Conservation (phyloP, 495 filamentous ascomycete species). For the Aspergillus diversus region DNA sequence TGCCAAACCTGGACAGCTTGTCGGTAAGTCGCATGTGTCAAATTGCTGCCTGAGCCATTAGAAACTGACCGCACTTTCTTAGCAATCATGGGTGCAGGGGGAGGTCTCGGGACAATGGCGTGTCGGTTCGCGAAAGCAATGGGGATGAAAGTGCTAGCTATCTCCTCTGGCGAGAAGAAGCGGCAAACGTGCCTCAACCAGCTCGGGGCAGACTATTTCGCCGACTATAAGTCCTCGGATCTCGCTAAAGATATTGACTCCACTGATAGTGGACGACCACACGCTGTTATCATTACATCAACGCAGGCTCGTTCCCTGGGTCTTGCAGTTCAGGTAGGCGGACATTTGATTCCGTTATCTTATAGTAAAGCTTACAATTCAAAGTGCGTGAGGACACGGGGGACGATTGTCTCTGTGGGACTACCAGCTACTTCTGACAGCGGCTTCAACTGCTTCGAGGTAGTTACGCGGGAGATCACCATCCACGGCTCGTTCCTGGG, state of each 20-base stretch:
- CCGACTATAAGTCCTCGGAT: slow-evolving; percentile 11
- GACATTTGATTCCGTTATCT: too few species aligned
- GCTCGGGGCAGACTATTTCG: slow-evolving; percentile 13
- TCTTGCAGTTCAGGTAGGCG: slow-evolving; percentile 13
- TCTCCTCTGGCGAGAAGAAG: background rate
- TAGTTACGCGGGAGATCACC: background rate
- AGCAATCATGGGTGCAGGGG: slow-evolving; percentile 13
- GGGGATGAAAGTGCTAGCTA: slow-evolving; percentile 9
- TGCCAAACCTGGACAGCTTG: background rate
- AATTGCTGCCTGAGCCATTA: too few species aligned
- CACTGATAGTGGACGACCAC: slow-evolving; percentile 1
- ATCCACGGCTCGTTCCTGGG: background rate
- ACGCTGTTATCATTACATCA: slow-evolving; percentile 7
- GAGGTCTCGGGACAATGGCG: slow-evolving; percentile 10
- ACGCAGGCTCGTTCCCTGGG: background rate
- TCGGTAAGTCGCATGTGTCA: background rate
- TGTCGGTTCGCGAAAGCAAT: slow-evolving; percentile 13
- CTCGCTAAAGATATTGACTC: background rate
- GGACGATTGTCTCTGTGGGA: slow-evolving; percentile 4
- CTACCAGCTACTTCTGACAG: background rate
- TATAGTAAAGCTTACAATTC: background rate
- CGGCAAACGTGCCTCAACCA: slow-evolving; percentile 7
- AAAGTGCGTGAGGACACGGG: background rate
- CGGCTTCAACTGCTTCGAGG: background rate
- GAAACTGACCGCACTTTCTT: too few species aligned